Conservation (phyloP, 495 filamentous ascomycete species). For the Aspergillus avenaceus region DNA sequence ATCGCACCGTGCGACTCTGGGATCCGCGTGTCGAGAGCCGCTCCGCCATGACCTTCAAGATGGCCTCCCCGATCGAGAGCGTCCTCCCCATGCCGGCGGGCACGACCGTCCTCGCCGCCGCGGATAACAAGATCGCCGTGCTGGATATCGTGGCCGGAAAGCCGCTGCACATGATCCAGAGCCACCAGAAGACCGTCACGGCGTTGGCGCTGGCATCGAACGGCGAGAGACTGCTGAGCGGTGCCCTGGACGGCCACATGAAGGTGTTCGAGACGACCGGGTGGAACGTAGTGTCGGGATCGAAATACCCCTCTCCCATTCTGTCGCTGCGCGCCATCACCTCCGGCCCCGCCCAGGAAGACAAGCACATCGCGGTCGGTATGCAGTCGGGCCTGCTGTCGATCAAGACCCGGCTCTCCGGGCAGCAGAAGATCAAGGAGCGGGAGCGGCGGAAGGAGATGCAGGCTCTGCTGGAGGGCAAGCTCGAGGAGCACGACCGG, state of each 20-base stretch:
- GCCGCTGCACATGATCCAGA: conserved; percentile 77
- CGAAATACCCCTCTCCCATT: conserved; percentile 88
- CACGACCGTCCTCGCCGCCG: conserved; percentile 78
- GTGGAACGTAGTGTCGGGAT: conserved; percentile 90
- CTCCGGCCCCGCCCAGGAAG: conserved; percentile 60
- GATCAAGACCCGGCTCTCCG: conserved; percentile 78
- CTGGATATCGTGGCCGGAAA: conserved; percentile 90
- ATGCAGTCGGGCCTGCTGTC: conserved; percentile 89
- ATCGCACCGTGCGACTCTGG: conserved; percentile 90
- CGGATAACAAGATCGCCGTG: conserved; percentile 87
- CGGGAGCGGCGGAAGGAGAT: conserved; percentile 80
- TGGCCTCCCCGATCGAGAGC: conserved; percentile 78
- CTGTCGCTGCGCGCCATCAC: conserved; percentile 74
- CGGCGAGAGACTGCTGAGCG: conserved; percentile 74
- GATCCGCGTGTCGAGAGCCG: conserved; percentile 70
- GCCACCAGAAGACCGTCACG: conserved; percentile 97
- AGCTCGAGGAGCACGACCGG: conserved; percentile 63
- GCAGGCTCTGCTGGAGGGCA: conserved; percentile 74
- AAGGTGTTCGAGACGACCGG: conserved; percentile 89
- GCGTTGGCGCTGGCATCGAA: conserved; percentile 73
- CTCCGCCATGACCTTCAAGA: conserved; percentile 87
- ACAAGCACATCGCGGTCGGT: conserved; percentile 88
- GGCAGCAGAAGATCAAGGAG: conserved; percentile 73
- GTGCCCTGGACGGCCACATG: conserved; percentile 88
- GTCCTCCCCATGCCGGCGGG: conserved; percentile 81